These are phyloP conservation scores for Clathrus columnatus DNA, from an alignment of 768 basidiomycete species.

Conservation along the genomic window DNA sequence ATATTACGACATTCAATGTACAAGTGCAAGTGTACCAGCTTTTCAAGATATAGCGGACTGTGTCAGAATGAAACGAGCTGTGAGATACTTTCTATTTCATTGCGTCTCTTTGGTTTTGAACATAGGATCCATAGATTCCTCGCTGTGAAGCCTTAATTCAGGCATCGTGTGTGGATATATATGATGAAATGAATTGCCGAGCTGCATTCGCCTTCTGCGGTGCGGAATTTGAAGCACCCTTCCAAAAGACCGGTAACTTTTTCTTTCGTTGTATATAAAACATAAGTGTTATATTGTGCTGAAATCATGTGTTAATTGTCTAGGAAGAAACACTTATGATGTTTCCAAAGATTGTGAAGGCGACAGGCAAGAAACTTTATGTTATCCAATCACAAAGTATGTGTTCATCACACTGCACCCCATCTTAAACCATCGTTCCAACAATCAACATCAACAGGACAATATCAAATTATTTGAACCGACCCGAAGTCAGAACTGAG, in stretches of 20 bases:
- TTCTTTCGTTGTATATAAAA: too few relatives aligned
- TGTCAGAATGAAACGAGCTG: conserved; percentile 34
- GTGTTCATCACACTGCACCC: conserved; percentile 44
- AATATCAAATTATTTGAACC: conserved; percentile 55
- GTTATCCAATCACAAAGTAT: background rate
- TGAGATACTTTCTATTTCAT: conserved; percentile 15
- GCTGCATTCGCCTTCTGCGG: conserved; percentile 34
- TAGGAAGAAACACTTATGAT: conserved; percentile 51
- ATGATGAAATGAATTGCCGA: conserved; percentile 35
- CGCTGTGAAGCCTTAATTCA: conserved; percentile 34
- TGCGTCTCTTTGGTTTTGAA: background rate
- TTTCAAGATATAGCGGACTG: conserved; percentile 31
- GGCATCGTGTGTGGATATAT: conserved; percentile 32
- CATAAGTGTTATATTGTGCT: too few relatives aligned
- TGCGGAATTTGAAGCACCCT: conserved; percentile 24
- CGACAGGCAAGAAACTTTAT: conserved; percentile 24
- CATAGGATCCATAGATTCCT: conserved; percentile 29
- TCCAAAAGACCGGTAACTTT: conserved; percentile 29
- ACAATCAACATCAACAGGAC: conserved; percentile 29
- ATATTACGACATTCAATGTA: conserved; percentile 50
- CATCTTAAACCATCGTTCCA: conserved; percentile 32
- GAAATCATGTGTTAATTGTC: too few relatives aligned
- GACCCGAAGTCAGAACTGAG: conserved; percentile 38
- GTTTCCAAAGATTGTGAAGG: conserved; percentile 55
- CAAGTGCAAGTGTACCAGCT: conserved; percentile 38